These are phyloP conservation scores for Lactifluus volemus DNA, from an alignment of 768 basidiomycete genomes.

Conservation along the genomic window DNA sequence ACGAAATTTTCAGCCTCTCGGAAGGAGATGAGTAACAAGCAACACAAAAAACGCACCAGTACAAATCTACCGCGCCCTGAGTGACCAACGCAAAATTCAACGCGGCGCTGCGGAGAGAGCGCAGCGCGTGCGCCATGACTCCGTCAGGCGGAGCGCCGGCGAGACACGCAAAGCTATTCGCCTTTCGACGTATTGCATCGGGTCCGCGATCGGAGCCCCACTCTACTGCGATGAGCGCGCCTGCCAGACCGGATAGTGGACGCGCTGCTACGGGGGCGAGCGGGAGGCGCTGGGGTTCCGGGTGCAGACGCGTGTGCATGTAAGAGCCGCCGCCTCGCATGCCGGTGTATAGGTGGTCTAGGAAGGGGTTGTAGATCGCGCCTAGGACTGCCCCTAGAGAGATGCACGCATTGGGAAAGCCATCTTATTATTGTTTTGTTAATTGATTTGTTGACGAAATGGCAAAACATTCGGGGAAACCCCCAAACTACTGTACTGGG, in stretches of 20 bases:
- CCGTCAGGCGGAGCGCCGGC: slow-evolving; percentile 59
- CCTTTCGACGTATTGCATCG: slow-evolving; percentile 47
- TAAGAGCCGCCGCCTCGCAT: slow-evolving; percentile 58
- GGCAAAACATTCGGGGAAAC: slow-evolving; percentile 29
- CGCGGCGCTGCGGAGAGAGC: slow-evolving; percentile 79
- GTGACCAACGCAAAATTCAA: slow-evolving; percentile 80
- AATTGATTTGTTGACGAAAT: neutral
- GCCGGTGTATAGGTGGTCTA: slow-evolving; percentile 55
- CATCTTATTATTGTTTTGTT: slow-evolving; percentile 37
- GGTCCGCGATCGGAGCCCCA: slow-evolving; percentile 77
- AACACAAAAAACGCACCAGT: slow-evolving; percentile 48
- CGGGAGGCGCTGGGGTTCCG: slow-evolving; percentile 35
- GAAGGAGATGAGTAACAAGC: neutral
- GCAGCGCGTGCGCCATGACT: slow-evolving; percentile 78
- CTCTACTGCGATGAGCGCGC: slow-evolving; percentile 73
- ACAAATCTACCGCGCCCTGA: slow-evolving; percentile 79
- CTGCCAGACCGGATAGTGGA: slow-evolving; percentile 59
- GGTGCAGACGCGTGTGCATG: slow-evolving; percentile 33
- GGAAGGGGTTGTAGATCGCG: slow-evolving; percentile 60
- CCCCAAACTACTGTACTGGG: neutral
- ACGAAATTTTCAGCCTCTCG: neutral
- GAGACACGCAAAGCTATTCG: slow-evolving; percentile 60
- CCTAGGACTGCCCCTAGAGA: slow-evolving; percentile 72
- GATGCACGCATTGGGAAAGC: slow-evolving; percentile 82
- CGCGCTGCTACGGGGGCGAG: slow-evolving; percentile 39